Base-by-base conservation (phyloP, 129 eudicot species). In the Saussurea involucrata region DNA sequence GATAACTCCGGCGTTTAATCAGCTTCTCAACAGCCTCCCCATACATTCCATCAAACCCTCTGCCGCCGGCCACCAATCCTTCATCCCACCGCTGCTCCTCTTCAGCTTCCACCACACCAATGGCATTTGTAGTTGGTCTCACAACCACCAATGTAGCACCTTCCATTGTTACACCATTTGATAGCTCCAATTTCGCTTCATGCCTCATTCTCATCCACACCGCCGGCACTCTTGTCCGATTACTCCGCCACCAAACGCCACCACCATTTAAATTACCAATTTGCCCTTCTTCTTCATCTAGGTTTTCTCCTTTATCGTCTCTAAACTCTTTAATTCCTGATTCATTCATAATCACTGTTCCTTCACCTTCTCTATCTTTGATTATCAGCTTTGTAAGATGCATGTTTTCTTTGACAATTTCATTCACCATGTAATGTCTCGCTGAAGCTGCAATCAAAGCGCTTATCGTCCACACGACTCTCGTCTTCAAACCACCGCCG, bases 191-290 rank as follows among this genome's bases (percentile, higher is more conserved):
- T 49, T 44, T 67, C 12, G 88, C 75, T 65, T 83, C 90, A 28
- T 88, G 92, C 67, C 86, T 75, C 92, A 88, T 88, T 75, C 90
- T 85, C 90, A 88, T 88, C 80, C 90, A 63, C 24, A 88, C 92
- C 4, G 92, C 88, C n/a, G 92, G 92, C 60, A 88, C 92, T 36
- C 83, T 72, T 0, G 90, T 88, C 32, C 92, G 63, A 13, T 86
- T 85, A 69, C 77, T 83, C 78, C 84, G 72, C 92, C 92, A 85
- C 92, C 92, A 88, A 3, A 80, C 79, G 0, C 92, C 88, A 33
- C 61, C 83, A 4, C 80, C 83, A 10, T 24, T 68, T 0, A 55
- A 1, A 5, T 42, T 17, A 29, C 76, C 80, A 12, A 32, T 49
- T 69, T 69, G 77, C 61, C 69, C 82, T 29, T 70, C 75, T 5